phyloP scores from a whole-genome alignment of 176 grass and related monocot species.

The Lolium multiflorum region DNA sequence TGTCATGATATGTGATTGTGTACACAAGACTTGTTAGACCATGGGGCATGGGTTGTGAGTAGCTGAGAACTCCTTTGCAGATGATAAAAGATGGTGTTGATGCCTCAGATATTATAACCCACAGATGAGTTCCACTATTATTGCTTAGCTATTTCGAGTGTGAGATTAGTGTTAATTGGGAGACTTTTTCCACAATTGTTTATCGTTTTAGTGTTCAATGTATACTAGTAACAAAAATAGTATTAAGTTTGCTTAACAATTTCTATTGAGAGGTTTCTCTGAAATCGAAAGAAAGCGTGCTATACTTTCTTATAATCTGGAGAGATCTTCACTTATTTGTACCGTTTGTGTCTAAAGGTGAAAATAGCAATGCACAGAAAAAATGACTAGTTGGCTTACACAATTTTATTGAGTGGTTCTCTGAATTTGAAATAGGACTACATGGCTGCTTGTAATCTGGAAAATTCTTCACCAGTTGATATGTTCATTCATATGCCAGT shows the following conservation, averaged over 20 bases:
- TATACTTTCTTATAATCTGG: neutral
- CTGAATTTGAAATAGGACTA: neutral
- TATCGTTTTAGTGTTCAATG: neutral
- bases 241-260: neutral
- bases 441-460: neutral
- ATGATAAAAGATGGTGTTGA: neutral
- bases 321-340: neutral
- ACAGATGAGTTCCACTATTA: neutral
- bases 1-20: neutral
- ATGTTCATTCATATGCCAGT: neutral
- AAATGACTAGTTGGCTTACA: neutral
- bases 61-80: neutral
- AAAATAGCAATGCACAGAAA: neutral
- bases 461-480: neutral
- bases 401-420: neutral
- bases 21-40: neutral
- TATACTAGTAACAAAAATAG: neutral
- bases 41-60: neutral
- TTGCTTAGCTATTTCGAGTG: neutral
- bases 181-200: neutral
- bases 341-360: neutral
- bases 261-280: neutral
- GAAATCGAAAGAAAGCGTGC: neutral
- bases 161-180: neutral
- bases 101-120: neutral